Base-by-base conservation (phyloP, 2,329 filamentous ascomycete genomes). In the Aureobasidium sp. region DNA sequence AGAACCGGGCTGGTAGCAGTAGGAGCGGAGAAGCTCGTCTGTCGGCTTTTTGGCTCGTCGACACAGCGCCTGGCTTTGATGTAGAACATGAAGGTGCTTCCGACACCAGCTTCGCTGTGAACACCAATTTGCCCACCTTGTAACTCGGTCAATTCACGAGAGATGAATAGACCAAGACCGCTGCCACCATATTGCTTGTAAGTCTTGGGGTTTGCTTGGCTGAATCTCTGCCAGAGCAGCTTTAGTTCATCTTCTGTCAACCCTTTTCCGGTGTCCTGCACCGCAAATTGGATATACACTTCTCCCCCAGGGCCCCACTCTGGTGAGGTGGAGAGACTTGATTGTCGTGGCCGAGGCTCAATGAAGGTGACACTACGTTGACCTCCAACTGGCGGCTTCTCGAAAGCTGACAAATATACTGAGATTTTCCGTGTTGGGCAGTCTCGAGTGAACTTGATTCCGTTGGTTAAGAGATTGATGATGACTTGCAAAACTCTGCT, bases 101-200 rank as follows among this genome's bases (percentile, higher is more conserved):
- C 85, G 8, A 79, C 70, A n/a, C 81, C 84, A 63, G 80, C 79
- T 52, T 78, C 71, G 0, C 84, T 86, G 2, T 77, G 75, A 12
- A 88, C 83, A 1, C 86, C 86, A 36, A 89, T 87, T 47, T 84
- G 81, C 1, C 87, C 87, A 20, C 85, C 84, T 65, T 88, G 86
- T 34, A 89, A 76, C 69, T 89, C 86, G 1, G 85, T 85, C 15
- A 89, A 77, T 31, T 84, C 79, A 17, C 85, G 79, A 45, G 83
- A 86, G 62, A 89, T 88, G 69, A 88, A 89, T 0, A 89, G 75
- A 0, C 87, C 87, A 1, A 89, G 77, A 0, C 87, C 87, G 0
- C 84, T 86, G 0, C 87, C 87, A 25, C 87, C 87, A 66, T 89
- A 88, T 64, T 87, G 82, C 39, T 86, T 81, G 65, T 87, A 85